Conservation (phyloP, 352 stramenopile genomes). For the Phytopythium vexans region DNA sequence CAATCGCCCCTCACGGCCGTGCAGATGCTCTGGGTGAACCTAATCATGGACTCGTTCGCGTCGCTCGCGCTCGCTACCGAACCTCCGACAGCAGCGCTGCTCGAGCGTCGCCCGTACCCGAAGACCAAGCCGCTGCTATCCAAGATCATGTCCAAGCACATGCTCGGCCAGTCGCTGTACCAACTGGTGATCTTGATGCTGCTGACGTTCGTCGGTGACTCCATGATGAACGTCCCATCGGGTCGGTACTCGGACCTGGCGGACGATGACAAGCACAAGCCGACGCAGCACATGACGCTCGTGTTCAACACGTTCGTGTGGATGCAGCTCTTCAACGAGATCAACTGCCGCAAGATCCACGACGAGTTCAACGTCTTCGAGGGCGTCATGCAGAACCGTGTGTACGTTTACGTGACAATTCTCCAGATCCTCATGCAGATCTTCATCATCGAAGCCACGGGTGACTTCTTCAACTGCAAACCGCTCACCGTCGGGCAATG, state of each 20-base stretch:
- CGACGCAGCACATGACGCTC: conserved; percentile 93
- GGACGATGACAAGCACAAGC: conserved; percentile 32
- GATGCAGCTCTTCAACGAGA: conserved; percentile 93
- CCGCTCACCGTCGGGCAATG: conserved; percentile 44
- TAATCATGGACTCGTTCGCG: conserved; percentile 98
- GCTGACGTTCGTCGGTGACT: conserved; percentile 79
- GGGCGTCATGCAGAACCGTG: conserved; percentile 86
- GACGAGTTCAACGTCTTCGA: conserved; percentile 93
- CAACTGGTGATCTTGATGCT: conserved; percentile 90
- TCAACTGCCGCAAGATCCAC: conserved; percentile 83
- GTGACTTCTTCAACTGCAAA: conserved; percentile 64
- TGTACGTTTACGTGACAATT: conserved; percentile 92
- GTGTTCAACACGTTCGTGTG: conserved; percentile 99
- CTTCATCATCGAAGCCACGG: conserved; percentile 94
- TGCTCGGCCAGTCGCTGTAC: conserved; percentile 90
- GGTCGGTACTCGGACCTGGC: conserved; percentile 37
- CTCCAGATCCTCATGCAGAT: conserved; percentile 92
- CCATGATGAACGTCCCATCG: conserved; percentile 40
- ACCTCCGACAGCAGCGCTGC: conserved; percentile 82
- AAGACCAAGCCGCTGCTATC: conserved; percentile 93
- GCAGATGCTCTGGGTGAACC: conserved; percentile 98
- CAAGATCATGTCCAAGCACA: conserved; percentile 94
- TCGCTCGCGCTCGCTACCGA: conserved; percentile 95
- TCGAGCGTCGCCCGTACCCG: conserved; percentile 91
- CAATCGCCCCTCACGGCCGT: conserved; percentile 92